Conservation (phyloP, 2,329 filamentous ascomycete species). For the Pseudocercospora fijiensis region DNA sequence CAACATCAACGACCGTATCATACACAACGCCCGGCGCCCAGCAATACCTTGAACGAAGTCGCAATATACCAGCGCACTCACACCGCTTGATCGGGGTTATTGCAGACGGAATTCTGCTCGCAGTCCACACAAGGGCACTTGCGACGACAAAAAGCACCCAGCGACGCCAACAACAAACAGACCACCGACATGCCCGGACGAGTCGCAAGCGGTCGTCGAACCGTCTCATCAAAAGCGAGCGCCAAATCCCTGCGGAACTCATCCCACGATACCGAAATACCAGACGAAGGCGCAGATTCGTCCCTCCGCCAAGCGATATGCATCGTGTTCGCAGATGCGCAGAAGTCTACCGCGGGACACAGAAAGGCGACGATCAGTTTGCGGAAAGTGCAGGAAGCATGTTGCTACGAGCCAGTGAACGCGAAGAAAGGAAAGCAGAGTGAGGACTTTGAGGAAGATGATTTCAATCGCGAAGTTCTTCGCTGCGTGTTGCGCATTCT, state of each 20-base stretch:
- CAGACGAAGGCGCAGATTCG: conserved; percentile 69
- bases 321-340: conserved; percentile 60
- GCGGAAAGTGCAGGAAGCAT: conserved; percentile 86
- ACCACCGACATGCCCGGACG: conserved; percentile 34
- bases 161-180: conserved; percentile 47
- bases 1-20: not conserved
- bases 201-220: conserved; percentile 30
- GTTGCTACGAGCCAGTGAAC: conserved; percentile 57
- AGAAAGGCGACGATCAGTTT: conserved; percentile 84
- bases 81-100: no score
- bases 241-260: conserved; percentile 28
- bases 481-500: conserved; percentile 80
- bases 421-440: conserved; percentile 54
- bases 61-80: no score
- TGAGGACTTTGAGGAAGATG: conserved; percentile 74
- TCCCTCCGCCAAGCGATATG: conserved; percentile 72
- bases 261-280: conserved; percentile 48
- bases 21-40: not conserved
- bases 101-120: not conserved
- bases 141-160: conserved; percentile 5
- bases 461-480: conserved; percentile 83
- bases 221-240: conserved; percentile 25
- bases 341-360: conserved; percentile 85
- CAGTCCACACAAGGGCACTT: not conserved
- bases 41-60: not conserved